Percentiles rank a stretch among this genome's conserved stretches.
Evolutionary conservation across 176 grass and related monocot species (phyloP).

Genomic region (Bromus sterilis): DNA sequence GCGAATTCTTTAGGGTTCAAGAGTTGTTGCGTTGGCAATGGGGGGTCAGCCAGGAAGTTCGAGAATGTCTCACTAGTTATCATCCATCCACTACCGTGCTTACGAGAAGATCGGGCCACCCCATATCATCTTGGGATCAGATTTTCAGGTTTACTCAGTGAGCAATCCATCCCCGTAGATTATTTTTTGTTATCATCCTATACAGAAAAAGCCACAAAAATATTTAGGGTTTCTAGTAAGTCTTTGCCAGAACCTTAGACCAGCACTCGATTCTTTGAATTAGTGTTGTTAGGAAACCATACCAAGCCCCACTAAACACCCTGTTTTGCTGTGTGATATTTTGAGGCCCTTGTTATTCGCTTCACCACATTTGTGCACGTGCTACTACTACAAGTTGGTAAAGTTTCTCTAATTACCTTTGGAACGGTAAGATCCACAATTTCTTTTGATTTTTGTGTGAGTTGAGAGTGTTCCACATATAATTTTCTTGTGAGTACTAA

Average conservation of each 20-base stretch:
- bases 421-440: neutral
- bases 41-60: neutral
- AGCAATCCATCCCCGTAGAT: neutral
- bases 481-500: too few species aligned
- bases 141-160: neutral
- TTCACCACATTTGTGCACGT: neutral
- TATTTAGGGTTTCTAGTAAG: neutral
- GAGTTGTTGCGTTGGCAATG: neutral
- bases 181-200: neutral
- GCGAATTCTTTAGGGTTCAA: neutral
- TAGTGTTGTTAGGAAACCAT: neutral
- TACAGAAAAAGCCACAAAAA: neutral
- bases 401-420: neutral
- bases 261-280: too few species aligned
- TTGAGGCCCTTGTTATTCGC: neutral
- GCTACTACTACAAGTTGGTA: neutral
- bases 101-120: neutral
- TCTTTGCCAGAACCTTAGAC: too few species aligned
- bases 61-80: neutral
- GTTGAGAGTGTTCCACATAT: neutral
- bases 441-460: neutral
- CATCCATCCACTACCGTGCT: neutral
- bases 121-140: neutral
- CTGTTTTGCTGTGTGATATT: neutral
- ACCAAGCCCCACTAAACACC: neutral